Base-by-base conservation (phyloP, 2,329 filamentous ascomycete genomes). In the Aaosphaeria pasadenensis region DNA sequence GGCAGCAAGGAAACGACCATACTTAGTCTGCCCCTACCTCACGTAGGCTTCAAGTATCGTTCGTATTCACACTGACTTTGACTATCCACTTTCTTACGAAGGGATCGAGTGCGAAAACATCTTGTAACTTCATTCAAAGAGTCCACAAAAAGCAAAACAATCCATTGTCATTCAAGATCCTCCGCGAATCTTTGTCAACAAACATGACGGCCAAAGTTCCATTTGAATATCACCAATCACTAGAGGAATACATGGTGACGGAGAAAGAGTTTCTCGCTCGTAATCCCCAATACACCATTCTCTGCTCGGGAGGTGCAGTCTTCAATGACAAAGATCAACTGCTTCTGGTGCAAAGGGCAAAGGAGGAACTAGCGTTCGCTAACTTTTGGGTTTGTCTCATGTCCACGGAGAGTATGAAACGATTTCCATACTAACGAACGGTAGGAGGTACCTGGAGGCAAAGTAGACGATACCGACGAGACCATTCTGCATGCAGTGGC, bases 361-460 rank as follows among this genome's bases (percentile, higher is more conserved):
- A 59, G n/a, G 55, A 63, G 2, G 69, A 71, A 41, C 57, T 50
- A 36, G 66, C 66, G 3, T 71, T 63, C 44, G 65, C 68, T 1
- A 55, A 66, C 43, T 33, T 49, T 29, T 71, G 68, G 67, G 67
- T 69, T 53, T 42, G 56, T 50, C 11, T 11, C 9, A 35, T 17
- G 13, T 11, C 30, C 11, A 24, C 24, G n/a, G 13, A 36, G 9
- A 40, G 30, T 29, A 5, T 43, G n/a, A 36, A 24, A 24, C 17
- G 17, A 24, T 24, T 24, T 24, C 42, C 11, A 9, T 32, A 17
- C 48, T 56, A 40, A 59, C 35, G 40, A 3, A 9, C 7, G 13
- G 30, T 31, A 78, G 78, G 79, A 82, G 53, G 67, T 77, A 1
- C 78, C 79, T 3, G 78, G 79, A 5, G 79, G 79, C 3, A 72